These are phyloP conservation scores for Diaporthe sp. DNA, from an alignment of 2,329 filamentous ascomycete species.

Conservation along the genomic window DNA sequence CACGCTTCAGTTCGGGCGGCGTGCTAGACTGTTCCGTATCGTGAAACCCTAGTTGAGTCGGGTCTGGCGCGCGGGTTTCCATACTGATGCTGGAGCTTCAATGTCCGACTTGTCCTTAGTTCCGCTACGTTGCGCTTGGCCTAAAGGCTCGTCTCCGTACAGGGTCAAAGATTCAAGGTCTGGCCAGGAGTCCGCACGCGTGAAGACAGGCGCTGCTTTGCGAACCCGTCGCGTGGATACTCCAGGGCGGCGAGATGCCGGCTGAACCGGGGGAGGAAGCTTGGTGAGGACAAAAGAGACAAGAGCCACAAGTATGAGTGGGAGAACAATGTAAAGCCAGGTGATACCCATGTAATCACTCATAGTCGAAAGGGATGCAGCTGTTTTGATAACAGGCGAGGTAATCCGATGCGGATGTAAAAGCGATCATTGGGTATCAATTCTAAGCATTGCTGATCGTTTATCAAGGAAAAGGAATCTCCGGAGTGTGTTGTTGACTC, in stretches of 20 bases:
- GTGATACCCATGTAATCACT: conserved; percentile 23
- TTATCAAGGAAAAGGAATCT: conserved; percentile 2
- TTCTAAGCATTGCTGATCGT: conserved; percentile 27
- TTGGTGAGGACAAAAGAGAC: conserved; percentile 30
- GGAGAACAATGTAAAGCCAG: conserved; percentile 31
- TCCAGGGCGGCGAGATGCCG: neutral
- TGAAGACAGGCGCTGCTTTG: neutral
- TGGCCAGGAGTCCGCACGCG: conserved; percentile 45
- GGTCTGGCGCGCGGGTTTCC: conserved; percentile 45
- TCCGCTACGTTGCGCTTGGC: neutral
- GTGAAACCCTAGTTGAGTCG: conserved; percentile 46
- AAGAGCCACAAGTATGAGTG: conserved; percentile 27
- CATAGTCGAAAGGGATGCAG: conserved; percentile 35
- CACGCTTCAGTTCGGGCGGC: conserved; percentile 33
- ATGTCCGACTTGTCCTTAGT: conserved; percentile 7
- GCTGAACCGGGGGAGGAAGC: neutral
- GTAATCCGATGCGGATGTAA: conserved; percentile 9
- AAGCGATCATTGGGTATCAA: conserved; percentile 34
- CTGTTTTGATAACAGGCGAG: conserved; percentile 10
- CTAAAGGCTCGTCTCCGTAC: neutral
- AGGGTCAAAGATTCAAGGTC: conserved; percentile 44
- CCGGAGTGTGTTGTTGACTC: conserved; percentile 15
- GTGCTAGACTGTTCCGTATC: conserved; percentile 35
- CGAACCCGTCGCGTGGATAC: neutral
- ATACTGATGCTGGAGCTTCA: conserved; percentile 41